Base-by-base conservation (phyloP, 805 yeast genomes). In the Yamadazyma philogaea region DNA sequence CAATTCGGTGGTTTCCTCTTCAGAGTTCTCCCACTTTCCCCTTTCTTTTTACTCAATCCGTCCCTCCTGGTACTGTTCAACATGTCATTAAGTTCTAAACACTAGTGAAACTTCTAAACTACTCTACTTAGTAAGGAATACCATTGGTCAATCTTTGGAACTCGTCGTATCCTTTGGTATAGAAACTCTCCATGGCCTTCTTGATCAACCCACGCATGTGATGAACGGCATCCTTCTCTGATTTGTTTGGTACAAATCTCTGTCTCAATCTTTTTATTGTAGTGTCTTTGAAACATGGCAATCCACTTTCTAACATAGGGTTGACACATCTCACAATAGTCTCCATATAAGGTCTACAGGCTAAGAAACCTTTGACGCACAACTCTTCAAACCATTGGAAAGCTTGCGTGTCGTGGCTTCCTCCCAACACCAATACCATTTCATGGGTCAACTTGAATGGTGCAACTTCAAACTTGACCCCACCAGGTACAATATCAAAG, bases 401-500 rank as follows among this genome's bases (percentile, higher is more conserved):
- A 0, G 96, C 90, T 59, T 87, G 96, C 0, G 98, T 87, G 26
- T 77, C 73, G 18, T 78, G 73, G 14, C 80, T 75, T 0, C 98
- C 98, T n/a, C 99, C 99, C 83, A 93, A 80, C 1, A 93, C 97
- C 59, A 80, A 77, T 4, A 93, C 85, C 99, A 95, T 93, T 58
- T 93, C 99, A 54, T 84, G 86, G 3, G 99, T 93, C 50, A 93
- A 76, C 60, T 93, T 93, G 73, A 93, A 93, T 10, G 99, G 98
- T 1, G 96, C 96, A n/a, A 88, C 96, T 56, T 93, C 99, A 60
- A 93, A 95, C 56, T 83, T 87, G 37, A 93, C 97, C 27, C 99
- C 99, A 51, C 99, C 99, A 7, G 99, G 99, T 26, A 87, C 97
- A 62, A 93, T 93, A 67, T 93, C 99, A 61, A 93, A 95, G 56